Percentiles rank a stretch among this genome's conserved stretches.
phyloP scores from a whole-genome alignment of 1,139 yeast species.

The Geotrichum cucujoidarum region DNA sequence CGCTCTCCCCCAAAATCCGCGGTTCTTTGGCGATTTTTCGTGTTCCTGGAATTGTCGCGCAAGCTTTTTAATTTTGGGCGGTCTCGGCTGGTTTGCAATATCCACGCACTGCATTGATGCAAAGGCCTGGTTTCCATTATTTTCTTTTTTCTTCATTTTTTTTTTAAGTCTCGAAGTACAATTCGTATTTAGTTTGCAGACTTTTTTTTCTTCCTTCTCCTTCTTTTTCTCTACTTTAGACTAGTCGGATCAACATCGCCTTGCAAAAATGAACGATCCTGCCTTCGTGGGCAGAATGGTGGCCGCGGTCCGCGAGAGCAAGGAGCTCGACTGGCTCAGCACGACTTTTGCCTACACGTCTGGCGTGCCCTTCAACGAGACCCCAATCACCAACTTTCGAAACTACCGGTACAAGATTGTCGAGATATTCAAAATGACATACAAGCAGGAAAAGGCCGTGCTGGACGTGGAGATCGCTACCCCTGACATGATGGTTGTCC shows the following conservation, averaged over 20 bases:
- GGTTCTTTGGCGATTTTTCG: too few relatives aligned
- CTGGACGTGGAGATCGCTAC: constrained; percentile 19
- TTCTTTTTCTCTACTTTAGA: not conserved
- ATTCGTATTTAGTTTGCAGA: too few relatives aligned
- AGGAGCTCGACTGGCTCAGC: constrained; percentile 19
- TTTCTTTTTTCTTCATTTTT: not conserved
- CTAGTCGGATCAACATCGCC: too few relatives aligned
- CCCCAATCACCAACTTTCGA: constrained; percentile 20
- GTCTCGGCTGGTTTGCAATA: too few relatives aligned
- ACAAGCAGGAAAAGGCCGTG: constrained; percentile 20
- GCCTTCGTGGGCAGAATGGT: constrained; percentile 14
- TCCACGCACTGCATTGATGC: too few relatives aligned
- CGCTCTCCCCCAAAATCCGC: too few relatives aligned
- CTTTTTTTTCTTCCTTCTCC: not conserved
- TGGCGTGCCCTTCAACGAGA: constrained; percentile 16
- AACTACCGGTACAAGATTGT: constrained; percentile 21
- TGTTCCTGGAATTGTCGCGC: too few relatives aligned
- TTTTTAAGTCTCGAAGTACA: too few relatives aligned
- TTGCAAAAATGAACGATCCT: constrained; percentile 15
- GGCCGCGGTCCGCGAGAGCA: constrained; percentile 13
- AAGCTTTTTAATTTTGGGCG: too few relatives aligned
- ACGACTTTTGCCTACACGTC: constrained; percentile 12
- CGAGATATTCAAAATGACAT: constrained; percentile 20
- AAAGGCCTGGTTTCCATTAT: not conserved
- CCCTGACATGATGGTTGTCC: constrained; percentile 18